These are phyloP conservation scores for Teunomyces aglyptinius DNA, from an alignment of 805 yeast species.

Conservation along the genomic window DNA sequence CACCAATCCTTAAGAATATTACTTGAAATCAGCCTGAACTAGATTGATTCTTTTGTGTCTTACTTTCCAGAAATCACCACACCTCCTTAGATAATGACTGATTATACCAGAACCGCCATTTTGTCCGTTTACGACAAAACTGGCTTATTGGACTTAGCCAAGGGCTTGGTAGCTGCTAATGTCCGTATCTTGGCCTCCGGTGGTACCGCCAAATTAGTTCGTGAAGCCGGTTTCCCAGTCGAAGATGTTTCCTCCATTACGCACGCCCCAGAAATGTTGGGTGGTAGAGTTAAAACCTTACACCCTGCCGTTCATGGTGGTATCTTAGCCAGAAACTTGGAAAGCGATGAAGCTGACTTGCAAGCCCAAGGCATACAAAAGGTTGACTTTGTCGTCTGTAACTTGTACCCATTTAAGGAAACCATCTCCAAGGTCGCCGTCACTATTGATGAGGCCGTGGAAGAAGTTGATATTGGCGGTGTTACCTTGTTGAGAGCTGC, in stretches of 20 bases:
- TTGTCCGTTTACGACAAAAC: constrained; percentile 97
- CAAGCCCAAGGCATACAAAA: constrained; percentile 87
- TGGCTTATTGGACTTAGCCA: constrained; percentile 92
- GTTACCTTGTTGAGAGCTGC: constrained; percentile 97
- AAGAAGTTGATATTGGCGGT: constrained; percentile 96
- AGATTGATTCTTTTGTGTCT: not conserved
- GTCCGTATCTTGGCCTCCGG: constrained; percentile 96
- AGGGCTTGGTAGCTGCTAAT: constrained; percentile 84
- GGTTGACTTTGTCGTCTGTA: constrained; percentile 96
- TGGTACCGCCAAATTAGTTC: constrained; percentile 90
- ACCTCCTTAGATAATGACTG: constrained; percentile 20
- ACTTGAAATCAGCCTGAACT: not conserved
- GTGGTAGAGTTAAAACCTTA: constrained; percentile 96
- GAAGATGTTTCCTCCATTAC: constrained; percentile 94
- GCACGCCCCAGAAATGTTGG: constrained; percentile 98
- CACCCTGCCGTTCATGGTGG: constrained; percentile 99
- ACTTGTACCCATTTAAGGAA: constrained; percentile 97
- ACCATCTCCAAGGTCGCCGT: constrained; percentile 94
- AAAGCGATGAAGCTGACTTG: constrained; percentile 86
- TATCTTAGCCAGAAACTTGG: constrained; percentile 91
- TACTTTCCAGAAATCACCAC: not conserved
- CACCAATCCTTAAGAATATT: not conserved
- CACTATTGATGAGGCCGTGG: constrained; percentile 95
- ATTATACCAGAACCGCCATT: constrained; percentile 79
- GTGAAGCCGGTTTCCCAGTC: constrained; percentile 98